A percentile compares a stretch with the other conserved stretches of the same genome.
phyloP scores from a whole-genome alignment of 148 eudicot species.

The Polygonum aviculare region DNA sequence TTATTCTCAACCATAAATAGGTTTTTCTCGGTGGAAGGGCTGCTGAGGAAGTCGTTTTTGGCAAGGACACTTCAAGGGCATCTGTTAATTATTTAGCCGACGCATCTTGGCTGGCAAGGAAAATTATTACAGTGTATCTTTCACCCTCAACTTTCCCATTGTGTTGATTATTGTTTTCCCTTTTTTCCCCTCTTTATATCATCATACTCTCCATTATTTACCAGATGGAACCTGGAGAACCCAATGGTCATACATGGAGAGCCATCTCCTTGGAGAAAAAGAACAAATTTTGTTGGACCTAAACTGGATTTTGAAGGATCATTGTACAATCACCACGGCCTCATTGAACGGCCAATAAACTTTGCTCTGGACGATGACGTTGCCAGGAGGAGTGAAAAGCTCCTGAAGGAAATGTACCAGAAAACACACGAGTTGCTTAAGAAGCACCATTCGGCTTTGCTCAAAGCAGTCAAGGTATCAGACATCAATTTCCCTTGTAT shows the following conservation, averaged over 20 bases:
- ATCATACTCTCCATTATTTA: neutral
- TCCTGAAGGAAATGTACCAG: conserved; percentile 55
- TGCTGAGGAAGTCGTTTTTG: conserved; percentile 88
- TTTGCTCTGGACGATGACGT: conserved; percentile 67
- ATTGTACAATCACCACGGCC: conserved; percentile 53
- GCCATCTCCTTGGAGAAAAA: conserved; percentile 76
- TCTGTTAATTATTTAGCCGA: conserved; percentile 89
- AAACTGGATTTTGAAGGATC: conserved; percentile 85
- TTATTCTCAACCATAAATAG: conserved; percentile 21
- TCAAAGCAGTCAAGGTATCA: conserved; percentile 72
- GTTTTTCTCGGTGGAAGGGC: conserved; percentile 95
- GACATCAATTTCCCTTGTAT: neutral
- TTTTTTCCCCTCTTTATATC: neutral
- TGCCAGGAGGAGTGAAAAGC: conserved; percentile 58
- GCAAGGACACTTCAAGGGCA: conserved; percentile 77
- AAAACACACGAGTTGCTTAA: conserved; percentile 54
- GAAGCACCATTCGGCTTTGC: conserved; percentile 70
- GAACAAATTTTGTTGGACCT: conserved; percentile 64
- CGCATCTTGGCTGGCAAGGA: conserved; percentile 97
- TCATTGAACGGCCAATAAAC: conserved; percentile 62
- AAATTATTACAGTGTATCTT: conserved; percentile 70
- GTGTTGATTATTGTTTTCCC: neutral
- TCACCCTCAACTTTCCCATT: neutral
- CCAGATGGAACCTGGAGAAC: conserved; percentile 87
- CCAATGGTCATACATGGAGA: conserved; percentile 84